Evolutionary conservation across 352 stramenopile species (phyloP), one percentile per base, ranked within the genome.

Genomic region (Phytophthora capsici): DNA sequence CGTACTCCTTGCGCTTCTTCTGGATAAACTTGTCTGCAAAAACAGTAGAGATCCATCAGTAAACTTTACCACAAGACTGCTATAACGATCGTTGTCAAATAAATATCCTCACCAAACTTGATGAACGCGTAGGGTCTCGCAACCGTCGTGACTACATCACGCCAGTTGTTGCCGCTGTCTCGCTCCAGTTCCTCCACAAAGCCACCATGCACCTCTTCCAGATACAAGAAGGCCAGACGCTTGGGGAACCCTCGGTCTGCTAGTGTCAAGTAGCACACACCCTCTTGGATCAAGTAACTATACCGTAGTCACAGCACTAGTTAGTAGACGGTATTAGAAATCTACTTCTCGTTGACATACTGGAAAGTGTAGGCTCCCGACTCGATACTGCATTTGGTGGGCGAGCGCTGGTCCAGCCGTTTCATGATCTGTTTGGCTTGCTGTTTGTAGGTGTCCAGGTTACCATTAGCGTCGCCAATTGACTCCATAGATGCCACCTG

Each of bases 121-220:
- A 99, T 99, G 75, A 99, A 99, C 32, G 94, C 94, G 69, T 99
- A 99, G n/a, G 97, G 97, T 20, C 97, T 88, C 47, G 94, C 95
- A 26, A 98, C 96, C 13, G 96, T 99, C 41, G 96, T 94, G 34
- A 99, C 91, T 28, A 94, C 77, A 44, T 94, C 80, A 47, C 93
- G 81, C 94, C 95, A 98, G 55, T 84, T 93, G 49, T 78, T 88
- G 26, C 93, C 93, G 52, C 98, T 93, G 66, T 99, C 95, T 47
- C 89, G 88, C 59, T 96, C 77, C 26, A 99, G 77, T 57, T 99
- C 94, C 60, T 98, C 83, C 20, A 99, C 82, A 67, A 99, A 99
- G 19, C 86, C 86, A 38, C 90, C 80, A 63, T 97, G 85, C 72
- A 93, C 97, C 78, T 99, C 97, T 57, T 99, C 93, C 20, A 99